Conservation (phyloP, 2,329 filamentous ascomycete genomes). For the Stagonosporopsis chrysanthemi region DNA sequence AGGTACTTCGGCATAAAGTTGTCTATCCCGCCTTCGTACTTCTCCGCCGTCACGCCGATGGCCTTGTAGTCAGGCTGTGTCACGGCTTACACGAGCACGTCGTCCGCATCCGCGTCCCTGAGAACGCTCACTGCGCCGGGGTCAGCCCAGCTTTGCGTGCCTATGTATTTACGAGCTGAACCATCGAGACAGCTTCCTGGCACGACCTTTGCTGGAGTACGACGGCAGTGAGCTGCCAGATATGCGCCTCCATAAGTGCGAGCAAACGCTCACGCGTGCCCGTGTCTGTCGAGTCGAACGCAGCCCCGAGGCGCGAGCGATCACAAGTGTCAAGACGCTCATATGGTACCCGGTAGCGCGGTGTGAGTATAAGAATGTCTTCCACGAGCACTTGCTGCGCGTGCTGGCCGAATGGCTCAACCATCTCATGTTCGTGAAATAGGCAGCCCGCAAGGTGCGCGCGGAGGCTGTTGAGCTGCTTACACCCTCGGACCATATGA, state of each 20-base stretch:
- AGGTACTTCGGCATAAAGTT: not conserved
- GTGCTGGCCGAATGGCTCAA: not conserved
- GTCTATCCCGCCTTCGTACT: not conserved
- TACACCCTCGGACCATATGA: not conserved
- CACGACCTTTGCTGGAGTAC: not conserved
- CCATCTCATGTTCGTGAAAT: not conserved
- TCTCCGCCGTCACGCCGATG: not conserved
- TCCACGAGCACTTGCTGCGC: not conserved
- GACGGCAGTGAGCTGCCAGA: not conserved
- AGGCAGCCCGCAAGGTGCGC: not conserved
- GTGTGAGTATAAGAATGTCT: not conserved
- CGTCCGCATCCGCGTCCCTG: not conserved
- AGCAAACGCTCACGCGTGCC: not conserved
- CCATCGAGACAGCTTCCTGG: not conserved
- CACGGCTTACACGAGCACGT: not conserved
- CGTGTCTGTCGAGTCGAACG: not conserved
- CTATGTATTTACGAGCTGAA: not conserved
- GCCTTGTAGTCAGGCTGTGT: not conserved
- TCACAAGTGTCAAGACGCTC: not conserved
- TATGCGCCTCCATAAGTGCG: not conserved
- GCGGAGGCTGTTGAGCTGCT: not conserved
- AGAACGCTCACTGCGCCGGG: not conserved
- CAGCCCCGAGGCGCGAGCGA: not conserved
- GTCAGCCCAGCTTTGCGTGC: not conserved
- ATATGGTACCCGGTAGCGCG: not conserved